A percentile compares a stretch with the other conserved stretches of the same genome.
Conservation (phyloP, 352 stramenopile species). For the Phytopythium kandeliae region DNA sequence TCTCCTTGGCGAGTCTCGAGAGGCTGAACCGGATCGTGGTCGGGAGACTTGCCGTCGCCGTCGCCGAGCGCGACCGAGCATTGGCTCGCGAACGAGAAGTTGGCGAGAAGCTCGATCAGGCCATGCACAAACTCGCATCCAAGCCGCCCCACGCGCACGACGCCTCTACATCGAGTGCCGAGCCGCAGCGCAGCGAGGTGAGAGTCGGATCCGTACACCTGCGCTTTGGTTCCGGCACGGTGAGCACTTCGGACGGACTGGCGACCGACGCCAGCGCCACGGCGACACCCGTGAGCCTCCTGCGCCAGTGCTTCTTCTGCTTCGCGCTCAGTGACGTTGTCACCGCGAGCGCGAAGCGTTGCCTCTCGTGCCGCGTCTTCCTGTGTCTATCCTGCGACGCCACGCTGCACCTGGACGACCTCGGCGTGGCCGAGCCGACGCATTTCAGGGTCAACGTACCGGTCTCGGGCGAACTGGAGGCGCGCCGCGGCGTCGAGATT, state of each 20-base stretch:
- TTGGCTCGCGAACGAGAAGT: slow-evolving; percentile 25
- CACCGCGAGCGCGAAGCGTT: slow-evolving; percentile 22
- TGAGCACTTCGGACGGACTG: no score
- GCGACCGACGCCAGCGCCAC: no score
- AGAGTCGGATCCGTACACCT: no score
- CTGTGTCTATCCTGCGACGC: slow-evolving; percentile 41
- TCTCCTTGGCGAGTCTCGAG: neutral
- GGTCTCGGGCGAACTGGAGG: neutral
- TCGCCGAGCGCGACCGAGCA: slow-evolving; percentile 38
- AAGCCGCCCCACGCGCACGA: neutral
- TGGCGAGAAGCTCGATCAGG: slow-evolving; percentile 22
- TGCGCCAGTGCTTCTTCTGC: slow-evolving; percentile 27
- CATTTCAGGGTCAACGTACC: slow-evolving; percentile 41
- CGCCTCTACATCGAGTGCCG: neutral
- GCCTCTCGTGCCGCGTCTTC: slow-evolving; percentile 38
- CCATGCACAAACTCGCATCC: slow-evolving; percentile 1
- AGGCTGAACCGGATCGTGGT: slow-evolving; percentile 33
- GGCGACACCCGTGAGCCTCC: neutral
- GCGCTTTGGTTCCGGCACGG: no score
- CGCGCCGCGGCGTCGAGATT: neutral
- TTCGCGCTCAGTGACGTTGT: slow-evolving; percentile 13
- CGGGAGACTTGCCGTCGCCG: slow-evolving; percentile 31
- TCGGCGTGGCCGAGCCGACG: slow-evolving; percentile 40
- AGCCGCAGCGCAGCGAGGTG: no score
- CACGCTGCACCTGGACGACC: slow-evolving; percentile 49